Evolutionary conservation across 768 basidiomycete genomes (phyloP), one percentile per base, ranked within the genome.

Genomic region (Rhizopogon vesiculosus): DNA sequence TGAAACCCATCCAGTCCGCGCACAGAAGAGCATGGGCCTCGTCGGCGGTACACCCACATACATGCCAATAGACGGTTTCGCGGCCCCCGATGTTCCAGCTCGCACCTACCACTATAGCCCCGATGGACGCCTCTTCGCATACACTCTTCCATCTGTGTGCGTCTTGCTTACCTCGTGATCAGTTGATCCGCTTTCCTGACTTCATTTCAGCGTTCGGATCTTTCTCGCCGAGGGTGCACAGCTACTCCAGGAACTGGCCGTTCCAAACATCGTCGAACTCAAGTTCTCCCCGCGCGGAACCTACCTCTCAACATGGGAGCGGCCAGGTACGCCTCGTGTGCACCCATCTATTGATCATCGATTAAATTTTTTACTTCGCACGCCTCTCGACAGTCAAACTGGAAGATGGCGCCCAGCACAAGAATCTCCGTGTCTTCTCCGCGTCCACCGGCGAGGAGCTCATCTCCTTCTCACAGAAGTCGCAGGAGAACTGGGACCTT

Each of bases 261-360:
- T 91, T 50, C 79, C 87, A 63, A 89, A 87, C 63, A 80, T 89
- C 59, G 68, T 93, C 51, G 97, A 98, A 66, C 69, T 98, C 63
- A 81, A 81, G 64, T 97, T 99, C 73, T 98, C 96, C 6, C 95
- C 97, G 9, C 83, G 89, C 58, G 95, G 93, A 40, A 93, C 90
- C 0, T 98, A 92, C 71, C 66, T 99, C 42, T 95, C 93, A 52
- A 95, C 92, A 45, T 98, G 95, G 92, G 95, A 98, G 74, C 84
- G 97, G 56, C 91, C 89, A 62, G 77, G 85, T 86, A 64, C 51
- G 78, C 68, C 64, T 66, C 69, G 59, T 68, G 68, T 64, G 5
- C 16, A 42, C 54, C 12, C 33, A 55, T 59, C 45, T 16, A 22
- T 35, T 29, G 59, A 56, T 53, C 44, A 60, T 68, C 56, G 13